Evolutionary conservation across 2,329 filamentous ascomycete species (phyloP).

Genomic region (Xylariaceae sp.): DNA sequence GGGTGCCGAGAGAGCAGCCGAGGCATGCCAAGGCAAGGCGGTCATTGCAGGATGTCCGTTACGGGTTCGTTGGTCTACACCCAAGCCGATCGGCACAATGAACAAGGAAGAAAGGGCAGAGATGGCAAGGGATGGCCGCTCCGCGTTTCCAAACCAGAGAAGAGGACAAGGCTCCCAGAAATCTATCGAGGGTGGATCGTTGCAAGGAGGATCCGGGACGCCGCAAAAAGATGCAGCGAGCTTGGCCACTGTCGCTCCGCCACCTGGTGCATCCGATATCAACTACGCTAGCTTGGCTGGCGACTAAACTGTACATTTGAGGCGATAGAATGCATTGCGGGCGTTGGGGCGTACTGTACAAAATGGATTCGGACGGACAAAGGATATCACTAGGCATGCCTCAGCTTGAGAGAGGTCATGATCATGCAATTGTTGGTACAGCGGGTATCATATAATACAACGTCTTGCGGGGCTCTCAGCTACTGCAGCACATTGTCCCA

Average conservation of each 20-base stretch:
- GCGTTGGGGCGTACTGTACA: slow-evolving; percentile 29
- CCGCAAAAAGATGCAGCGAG: slow-evolving; percentile 27
- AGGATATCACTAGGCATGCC: slow-evolving; percentile 8
- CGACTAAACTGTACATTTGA: slow-evolving; percentile 49
- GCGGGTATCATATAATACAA: slow-evolving; percentile 26
- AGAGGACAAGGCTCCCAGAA: slow-evolving; percentile 30
- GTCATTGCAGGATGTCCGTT: slow-evolving; percentile 89
- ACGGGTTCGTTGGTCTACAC: slow-evolving; percentile 86
- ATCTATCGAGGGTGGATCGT: slow-evolving; percentile 27
- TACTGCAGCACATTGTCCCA: slow-evolving; percentile 21
- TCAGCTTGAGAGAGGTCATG: slow-evolving; percentile 5
- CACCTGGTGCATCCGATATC: slow-evolving; percentile 72
- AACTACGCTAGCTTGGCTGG: slow-evolving; percentile 84
- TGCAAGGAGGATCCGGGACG: slow-evolving; percentile 21
- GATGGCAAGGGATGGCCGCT: slow-evolving; percentile 74
- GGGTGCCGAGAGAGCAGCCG: slow-evolving; percentile 80
- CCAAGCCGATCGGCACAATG: slow-evolving; percentile 87
- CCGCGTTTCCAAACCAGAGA: slow-evolving; percentile 44
- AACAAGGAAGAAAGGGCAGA: slow-evolving; percentile 78
- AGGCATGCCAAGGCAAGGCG: slow-evolving; percentile 79
- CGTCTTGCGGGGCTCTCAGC: slow-evolving; percentile 7
- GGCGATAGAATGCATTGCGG: slow-evolving; percentile 19
- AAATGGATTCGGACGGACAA: slow-evolving; percentile 11
- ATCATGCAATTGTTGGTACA: slow-evolving; percentile 18
- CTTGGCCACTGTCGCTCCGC: slow-evolving; percentile 59